Base-by-base conservation (phyloP, 2,329 filamentous ascomycete genomes). In the Trichoderma atroviride region DNA sequence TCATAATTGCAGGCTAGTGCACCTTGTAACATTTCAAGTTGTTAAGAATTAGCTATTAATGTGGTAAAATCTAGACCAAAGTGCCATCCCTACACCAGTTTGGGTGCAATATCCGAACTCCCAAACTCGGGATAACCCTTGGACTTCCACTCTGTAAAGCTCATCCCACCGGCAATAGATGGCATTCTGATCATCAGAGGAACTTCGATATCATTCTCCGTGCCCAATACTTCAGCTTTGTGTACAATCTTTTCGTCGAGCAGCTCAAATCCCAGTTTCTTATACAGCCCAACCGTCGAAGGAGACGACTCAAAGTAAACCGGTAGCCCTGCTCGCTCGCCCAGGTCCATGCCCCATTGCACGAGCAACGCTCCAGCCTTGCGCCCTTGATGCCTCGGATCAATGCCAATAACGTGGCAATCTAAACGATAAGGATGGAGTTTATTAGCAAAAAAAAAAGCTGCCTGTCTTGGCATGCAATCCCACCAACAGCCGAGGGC, bases 261-360 rank as follows among this genome's bases (percentile, higher is more conserved):
- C 63, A 75, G 76, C 61, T 77, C 75, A 72, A 83, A 86, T 2
- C 83, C 83, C 72, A 83, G 78, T 70, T 81, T 84, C 69, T 80
- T 76, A 74, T 86, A 86, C 33, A 86, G 75, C 9, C 75, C 75
- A 47, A 79, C 75, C 0, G 81, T 82, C 5, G 78, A 77, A 4
- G 77, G 79, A 0, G 82, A 83, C 2, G 82, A 81, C 74, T 86
- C 83, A 52, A 85, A 79, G 75, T 85, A 85, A 4, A 84, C 75
- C 4, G 83, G 60, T 3, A 53, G n/a, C 5, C 59, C 59, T 13
- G 43, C 59, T 19, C 59, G 40, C 2, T 62, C 59, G 7, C 59
- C 59, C 14, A 62, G 73, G 24, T 79, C 74, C n/a, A 76, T 73
- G 37, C 81, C 82, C 75, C 79, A 83, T 71, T 83, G 75, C 7